phyloP scores from a whole-genome alignment of 805 yeast species.

The Clavispora santaluciae region DNA sequence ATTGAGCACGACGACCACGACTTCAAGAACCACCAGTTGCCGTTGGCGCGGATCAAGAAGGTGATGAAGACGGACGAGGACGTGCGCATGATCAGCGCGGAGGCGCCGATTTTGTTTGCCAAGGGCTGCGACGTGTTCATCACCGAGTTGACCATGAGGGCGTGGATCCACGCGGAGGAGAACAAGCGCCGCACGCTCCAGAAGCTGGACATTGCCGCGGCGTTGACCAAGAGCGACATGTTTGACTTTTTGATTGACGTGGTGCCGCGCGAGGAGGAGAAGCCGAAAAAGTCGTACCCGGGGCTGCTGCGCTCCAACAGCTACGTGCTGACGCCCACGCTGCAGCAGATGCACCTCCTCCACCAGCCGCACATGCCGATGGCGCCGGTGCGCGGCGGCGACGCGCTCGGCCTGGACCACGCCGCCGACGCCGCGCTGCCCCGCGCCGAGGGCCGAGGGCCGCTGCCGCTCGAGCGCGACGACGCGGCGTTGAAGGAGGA shows the following conservation, averaged over 20 bases:
- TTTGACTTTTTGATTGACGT: slow-evolving; percentile 95
- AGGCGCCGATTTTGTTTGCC: slow-evolving; percentile 95
- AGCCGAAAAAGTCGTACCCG: slow-evolving; percentile 39
- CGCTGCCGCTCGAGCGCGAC: slow-evolving; percentile 4
- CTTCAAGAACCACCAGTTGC: slow-evolving; percentile 90
- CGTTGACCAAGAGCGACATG: slow-evolving; percentile 92
- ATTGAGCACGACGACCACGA: slow-evolving; percentile 87
- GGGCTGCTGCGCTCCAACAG: slow-evolving; percentile 19
- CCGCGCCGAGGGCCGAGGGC: slow-evolving; percentile 3
- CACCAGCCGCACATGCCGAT: slow-evolving; percentile 11
- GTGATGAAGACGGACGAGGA: slow-evolving; percentile 98
- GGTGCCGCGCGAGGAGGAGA: slow-evolving; percentile 85
- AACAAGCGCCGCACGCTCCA: slow-evolving; percentile 92
- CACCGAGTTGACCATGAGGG: slow-evolving; percentile 95
- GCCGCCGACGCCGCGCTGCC: background rate
- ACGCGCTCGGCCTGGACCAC: background rate
- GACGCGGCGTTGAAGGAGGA: slow-evolving; percentile 1
- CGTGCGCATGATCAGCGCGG: slow-evolving; percentile 96
- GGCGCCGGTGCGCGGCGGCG: background rate
- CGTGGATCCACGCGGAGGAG: slow-evolving; percentile 98
- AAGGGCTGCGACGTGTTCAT: slow-evolving; percentile 97
- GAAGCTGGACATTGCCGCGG: slow-evolving; percentile 91
- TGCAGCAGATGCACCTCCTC: slow-evolving; percentile 8
- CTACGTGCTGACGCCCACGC: slow-evolving; percentile 11
- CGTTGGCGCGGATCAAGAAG: slow-evolving; percentile 92